Percentiles rank a stretch among this genome's conserved stretches.
Conservation (phyloP, 78 protist genomes). For the Dictyostelium intermedium region DNA sequence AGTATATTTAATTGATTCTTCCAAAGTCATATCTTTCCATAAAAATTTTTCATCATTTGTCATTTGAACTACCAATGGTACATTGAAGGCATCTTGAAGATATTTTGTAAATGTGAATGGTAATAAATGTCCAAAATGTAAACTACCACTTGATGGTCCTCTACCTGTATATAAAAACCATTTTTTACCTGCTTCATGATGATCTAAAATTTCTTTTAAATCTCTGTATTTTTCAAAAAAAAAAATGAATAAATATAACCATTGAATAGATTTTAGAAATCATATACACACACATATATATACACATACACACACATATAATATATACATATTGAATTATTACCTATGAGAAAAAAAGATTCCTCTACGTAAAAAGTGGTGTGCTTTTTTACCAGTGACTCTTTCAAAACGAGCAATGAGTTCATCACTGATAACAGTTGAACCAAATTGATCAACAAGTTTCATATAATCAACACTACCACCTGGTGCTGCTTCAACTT, state of each 20-base stretch:
- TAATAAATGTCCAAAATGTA: slow-evolving; percentile 99
- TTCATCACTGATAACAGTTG: slow-evolving; percentile 58
- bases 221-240: slow-evolving; percentile 71
- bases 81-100: slow-evolving; percentile 96
- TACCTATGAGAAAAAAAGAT: slow-evolving; percentile 95
- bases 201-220: slow-evolving; percentile 84
- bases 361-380: slow-evolving; percentile 89
- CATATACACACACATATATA: too few species aligned
- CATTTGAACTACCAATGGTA: slow-evolving; percentile 99
- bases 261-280: too few species aligned
- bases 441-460: slow-evolving; percentile 91
- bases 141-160: slow-evolving; percentile 97
- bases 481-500: slow-evolving; percentile 22
- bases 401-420: slow-evolving; percentile 89
- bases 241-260: too few species aligned
- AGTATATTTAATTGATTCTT: slow-evolving; percentile 79
- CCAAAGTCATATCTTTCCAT: slow-evolving; percentile 91
- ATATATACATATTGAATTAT: not conserved
- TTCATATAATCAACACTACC: slow-evolving; percentile 94
- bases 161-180: slow-evolving; percentile 99
- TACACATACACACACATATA: too few species aligned
- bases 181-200: slow-evolving; percentile 91
- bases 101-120: slow-evolving; percentile 98
- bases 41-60: slow-evolving; percentile 99
- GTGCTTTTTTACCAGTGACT: slow-evolving; percentile 90